Evolutionary conservation across 345 rosid species (phyloP).

Genomic region (Excoecaria cochinchinensis): DNA sequence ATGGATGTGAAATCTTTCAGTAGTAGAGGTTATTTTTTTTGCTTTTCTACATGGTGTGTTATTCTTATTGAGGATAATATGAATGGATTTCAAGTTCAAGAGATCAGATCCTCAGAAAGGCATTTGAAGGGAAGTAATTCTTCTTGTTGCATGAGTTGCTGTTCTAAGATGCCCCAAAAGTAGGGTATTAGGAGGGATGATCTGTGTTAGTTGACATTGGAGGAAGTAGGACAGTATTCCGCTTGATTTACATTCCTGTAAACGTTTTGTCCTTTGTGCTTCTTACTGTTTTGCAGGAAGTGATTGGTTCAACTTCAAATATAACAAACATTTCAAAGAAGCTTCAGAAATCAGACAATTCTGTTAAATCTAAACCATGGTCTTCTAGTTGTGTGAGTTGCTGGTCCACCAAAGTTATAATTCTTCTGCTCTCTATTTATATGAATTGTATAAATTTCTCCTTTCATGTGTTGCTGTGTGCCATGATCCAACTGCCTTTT

Average conservation of each 20-base stretch:
- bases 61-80: background rate
- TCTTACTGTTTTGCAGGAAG: conserved; percentile 7
- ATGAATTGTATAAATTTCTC: background rate
- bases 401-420: background rate
- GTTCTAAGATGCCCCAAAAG: background rate
- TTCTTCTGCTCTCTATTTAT: background rate
- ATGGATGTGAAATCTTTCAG: background rate
- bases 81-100: conserved; percentile 8
- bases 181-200: background rate
- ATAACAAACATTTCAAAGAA: conserved; percentile 13
- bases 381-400: conserved; percentile 27
- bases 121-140: conserved; percentile 16
- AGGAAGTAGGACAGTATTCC: background rate
- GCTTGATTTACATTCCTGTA: background rate
- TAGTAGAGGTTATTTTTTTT: background rate
- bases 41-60: background rate
- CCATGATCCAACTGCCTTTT: background rate
- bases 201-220: background rate
- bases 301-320: conserved; percentile 12
- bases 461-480: background rate
- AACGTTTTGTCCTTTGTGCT: background rate
- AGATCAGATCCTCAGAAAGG: conserved; percentile 18
- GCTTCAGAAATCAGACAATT: conserved; percentile 21
- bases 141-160: background rate
- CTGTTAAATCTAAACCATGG: background rate